phyloP scores from a whole-genome alignment of 441 rosid species.

The Codiaeum variegatum region DNA sequence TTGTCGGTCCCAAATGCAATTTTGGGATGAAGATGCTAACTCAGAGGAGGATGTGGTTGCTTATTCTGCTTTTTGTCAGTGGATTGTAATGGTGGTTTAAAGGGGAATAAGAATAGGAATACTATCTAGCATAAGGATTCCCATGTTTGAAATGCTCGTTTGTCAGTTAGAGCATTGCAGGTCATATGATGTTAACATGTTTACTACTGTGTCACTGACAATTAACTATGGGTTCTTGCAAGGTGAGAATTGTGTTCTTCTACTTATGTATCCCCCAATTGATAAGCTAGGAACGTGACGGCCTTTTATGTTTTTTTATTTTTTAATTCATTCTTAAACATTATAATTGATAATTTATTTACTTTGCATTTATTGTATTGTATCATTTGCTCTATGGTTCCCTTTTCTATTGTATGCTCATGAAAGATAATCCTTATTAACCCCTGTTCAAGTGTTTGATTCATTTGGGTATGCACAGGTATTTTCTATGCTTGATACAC shows the following conservation, averaged over 20 bases:
- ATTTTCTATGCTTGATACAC: constrained; percentile 77
- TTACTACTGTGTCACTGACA: neutral
- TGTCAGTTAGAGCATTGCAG: neutral
- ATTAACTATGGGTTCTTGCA: neutral
- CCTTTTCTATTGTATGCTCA: neutral
- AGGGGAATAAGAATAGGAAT: neutral
- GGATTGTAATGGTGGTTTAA: neutral
- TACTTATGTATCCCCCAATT: neutral
- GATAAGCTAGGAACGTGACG: neutral
- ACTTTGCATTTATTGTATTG: neutral
- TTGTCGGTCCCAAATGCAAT: neutral
- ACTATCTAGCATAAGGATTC: neutral
- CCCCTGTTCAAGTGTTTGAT: neutral
- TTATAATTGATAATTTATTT: neutral
- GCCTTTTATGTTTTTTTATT: neutral
- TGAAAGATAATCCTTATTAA: neutral
- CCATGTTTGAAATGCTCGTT: neutral
- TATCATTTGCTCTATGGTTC: neutral
- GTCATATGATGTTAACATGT: neutral
- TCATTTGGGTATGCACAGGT: constrained; percentile 37
- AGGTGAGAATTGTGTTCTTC: neutral
- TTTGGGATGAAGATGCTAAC: neutral
- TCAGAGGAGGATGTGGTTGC: neutral
- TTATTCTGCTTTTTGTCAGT: neutral
- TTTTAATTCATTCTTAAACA: neutral